Conservation (phyloP, 192 early-diverging fungal genomes). For the Backusella morwellensis region DNA sequence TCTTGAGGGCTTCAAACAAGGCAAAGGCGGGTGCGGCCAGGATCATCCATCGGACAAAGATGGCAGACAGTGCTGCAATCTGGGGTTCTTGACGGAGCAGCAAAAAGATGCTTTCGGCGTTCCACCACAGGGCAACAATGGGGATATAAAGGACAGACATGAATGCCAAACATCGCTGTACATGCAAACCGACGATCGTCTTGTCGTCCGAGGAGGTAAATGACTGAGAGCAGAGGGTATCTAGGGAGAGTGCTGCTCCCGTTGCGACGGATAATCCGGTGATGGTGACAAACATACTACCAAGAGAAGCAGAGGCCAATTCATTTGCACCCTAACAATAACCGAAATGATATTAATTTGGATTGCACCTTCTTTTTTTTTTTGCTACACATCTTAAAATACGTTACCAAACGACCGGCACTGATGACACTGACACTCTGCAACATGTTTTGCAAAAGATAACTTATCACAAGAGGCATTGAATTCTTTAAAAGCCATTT, state of each 20-base stretch:
- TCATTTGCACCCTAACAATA: constrained; percentile 42
- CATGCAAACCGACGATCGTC: constrained; percentile 63
- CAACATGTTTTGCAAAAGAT: constrained; percentile 64
- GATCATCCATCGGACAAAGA: constrained; percentile 66
- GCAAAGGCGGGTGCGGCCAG: constrained; percentile 72
- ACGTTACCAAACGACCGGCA: constrained; percentile 58
- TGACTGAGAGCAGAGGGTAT: constrained; percentile 75
- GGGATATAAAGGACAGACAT: constrained; percentile 63
- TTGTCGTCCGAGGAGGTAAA: constrained; percentile 64
- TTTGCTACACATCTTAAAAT: background rate
- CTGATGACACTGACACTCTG: constrained; percentile 63
- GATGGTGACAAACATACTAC: constrained; percentile 69
- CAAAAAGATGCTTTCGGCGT: constrained; percentile 70
- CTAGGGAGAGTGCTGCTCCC: constrained; percentile 67
- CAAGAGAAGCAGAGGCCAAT: constrained; percentile 69
- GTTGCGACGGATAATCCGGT: constrained; percentile 63
- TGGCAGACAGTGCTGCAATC: constrained; percentile 60
- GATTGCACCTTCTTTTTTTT: background rate
- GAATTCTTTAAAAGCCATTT: constrained; percentile 40
- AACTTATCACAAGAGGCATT: constrained; percentile 55
- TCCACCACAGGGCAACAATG: constrained; percentile 63
- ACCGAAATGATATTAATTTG: background rate
- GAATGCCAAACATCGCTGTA: constrained; percentile 82
- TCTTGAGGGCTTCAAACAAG: constrained; percentile 80
- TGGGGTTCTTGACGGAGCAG: constrained; percentile 71